Evolutionary conservation across 306 rosid genomes (phyloP).

Genomic region (Gleditsia sinensis): DNA sequence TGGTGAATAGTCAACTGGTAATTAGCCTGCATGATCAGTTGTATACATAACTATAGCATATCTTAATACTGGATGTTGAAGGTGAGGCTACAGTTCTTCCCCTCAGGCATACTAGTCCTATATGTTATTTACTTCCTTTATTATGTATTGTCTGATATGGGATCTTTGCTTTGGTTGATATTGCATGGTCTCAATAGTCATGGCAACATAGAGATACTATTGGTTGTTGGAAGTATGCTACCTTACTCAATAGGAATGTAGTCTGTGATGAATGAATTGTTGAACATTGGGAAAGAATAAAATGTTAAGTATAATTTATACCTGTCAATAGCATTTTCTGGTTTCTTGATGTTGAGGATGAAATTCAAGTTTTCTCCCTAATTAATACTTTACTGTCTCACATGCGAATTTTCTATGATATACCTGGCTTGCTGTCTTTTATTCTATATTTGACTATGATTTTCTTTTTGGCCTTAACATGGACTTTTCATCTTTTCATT

Average conservation of each 20-base stretch:
- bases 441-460: conserved; percentile 12
- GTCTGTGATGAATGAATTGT: conserved; percentile 14
- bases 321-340: neutral
- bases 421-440: conserved; percentile 12
- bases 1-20: conserved; percentile 3
- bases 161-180: conserved; percentile 5
- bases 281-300: conserved; percentile 5
- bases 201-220: conserved; percentile 19
- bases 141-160: conserved; percentile 18
- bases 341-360: conserved; percentile 11
- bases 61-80: neutral
- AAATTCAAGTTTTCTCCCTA: conserved; percentile 2
- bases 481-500: conserved; percentile 40
- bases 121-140: neutral
- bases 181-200: conserved; percentile 11
- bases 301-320: conserved; percentile 6
- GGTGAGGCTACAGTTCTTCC: conserved; percentile 7
- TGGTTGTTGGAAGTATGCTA: conserved; percentile 10
- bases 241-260: conserved; percentile 14
- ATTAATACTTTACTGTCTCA: conserved; percentile 10
- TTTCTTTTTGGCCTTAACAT: conserved; percentile 23
- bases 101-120: neutral
- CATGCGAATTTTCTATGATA: neutral
- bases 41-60: neutral
- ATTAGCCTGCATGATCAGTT: neutral